A percentile compares a stretch with the other conserved stretches of the same genome.
These are phyloP conservation scores for Ophiostoma quercus DNA, from an alignment of 2,329 filamentous ascomycete species.

Conservation along the genomic window DNA sequence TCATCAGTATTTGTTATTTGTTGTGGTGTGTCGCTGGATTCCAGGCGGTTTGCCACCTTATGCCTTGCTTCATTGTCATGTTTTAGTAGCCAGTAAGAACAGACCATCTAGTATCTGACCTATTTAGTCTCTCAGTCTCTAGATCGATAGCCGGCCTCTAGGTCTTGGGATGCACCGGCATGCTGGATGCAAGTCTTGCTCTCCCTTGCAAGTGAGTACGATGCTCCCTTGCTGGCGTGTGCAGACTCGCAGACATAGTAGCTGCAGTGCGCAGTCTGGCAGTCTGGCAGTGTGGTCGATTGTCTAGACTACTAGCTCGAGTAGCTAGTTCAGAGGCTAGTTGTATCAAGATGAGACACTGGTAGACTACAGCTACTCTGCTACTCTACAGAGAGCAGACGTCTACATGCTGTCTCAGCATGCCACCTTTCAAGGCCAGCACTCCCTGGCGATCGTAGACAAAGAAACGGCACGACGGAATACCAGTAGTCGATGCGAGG, in stretches of 20 bases:
- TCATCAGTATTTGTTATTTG: background rate
- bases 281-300: background rate
- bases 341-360: background rate
- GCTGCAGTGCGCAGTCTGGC: background rate
- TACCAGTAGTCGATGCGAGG: background rate
- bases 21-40: background rate
- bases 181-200: background rate
- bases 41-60: background rate
- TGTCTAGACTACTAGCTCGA: background rate
- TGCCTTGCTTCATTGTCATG: background rate
- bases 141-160: slow-evolving; percentile 35
- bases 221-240: slow-evolving; percentile 5
- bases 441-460: slow-evolving; percentile 4
- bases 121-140: background rate
- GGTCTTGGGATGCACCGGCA: slow-evolving; percentile 16
- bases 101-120: background rate
- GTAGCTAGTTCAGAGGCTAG: background rate
- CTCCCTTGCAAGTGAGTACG: background rate
- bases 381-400: background rate
- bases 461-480: slow-evolving; percentile 3
- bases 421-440: background rate
- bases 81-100: background rate
- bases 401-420: background rate
- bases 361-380: too few species aligned
- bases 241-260: background rate